Evolutionary conservation across 805 yeast genomes (phyloP).

Genomic region (Yamadazyma paraphyllophila): DNA sequence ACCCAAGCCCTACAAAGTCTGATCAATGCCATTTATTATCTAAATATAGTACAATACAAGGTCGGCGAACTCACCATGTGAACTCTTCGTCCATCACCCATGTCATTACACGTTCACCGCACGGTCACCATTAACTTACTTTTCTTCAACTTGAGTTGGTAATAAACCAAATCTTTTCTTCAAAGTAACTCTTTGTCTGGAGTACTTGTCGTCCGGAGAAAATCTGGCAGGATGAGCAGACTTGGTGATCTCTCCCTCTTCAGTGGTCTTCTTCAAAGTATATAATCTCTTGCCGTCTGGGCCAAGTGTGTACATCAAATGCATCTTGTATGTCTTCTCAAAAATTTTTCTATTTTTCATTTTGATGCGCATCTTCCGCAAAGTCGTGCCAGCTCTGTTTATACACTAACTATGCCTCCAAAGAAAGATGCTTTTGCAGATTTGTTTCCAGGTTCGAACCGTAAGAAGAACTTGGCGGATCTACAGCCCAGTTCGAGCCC

Average conservation of each 20-base stretch:
- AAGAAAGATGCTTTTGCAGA: slow-evolving; percentile 47
- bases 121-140: too few species aligned
- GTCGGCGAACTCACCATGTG: background rate
- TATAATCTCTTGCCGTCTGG: slow-evolving; percentile 94
- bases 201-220: slow-evolving; percentile 99
- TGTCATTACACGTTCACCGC: too few species aligned
- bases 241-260: slow-evolving; percentile 90
- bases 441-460: slow-evolving; percentile 31
- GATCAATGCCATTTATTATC: slow-evolving; percentile 4
- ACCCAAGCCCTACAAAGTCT: background rate
- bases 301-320: slow-evolving; percentile 96
- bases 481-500: too few species aligned
- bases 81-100: too few species aligned
- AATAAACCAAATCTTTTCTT: slow-evolving; percentile 90
- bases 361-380: slow-evolving; percentile 6
- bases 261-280: slow-evolving; percentile 82
- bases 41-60: slow-evolving; percentile 5
- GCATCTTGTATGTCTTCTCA: slow-evolving; percentile 53
- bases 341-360: slow-evolving; percentile 6
- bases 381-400: slow-evolving; percentile 3
- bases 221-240: slow-evolving; percentile 99
- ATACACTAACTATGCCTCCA: slow-evolving; percentile 30
- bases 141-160: slow-evolving; percentile 65
- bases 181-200: slow-evolving; percentile 97
- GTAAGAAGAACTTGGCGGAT: slow-evolving; percentile 12